Evolutionary conservation across 208 protist species (phyloP), one percentile per base, ranked within the genome.

Genomic region (Trypanosoma brucei): DNA sequence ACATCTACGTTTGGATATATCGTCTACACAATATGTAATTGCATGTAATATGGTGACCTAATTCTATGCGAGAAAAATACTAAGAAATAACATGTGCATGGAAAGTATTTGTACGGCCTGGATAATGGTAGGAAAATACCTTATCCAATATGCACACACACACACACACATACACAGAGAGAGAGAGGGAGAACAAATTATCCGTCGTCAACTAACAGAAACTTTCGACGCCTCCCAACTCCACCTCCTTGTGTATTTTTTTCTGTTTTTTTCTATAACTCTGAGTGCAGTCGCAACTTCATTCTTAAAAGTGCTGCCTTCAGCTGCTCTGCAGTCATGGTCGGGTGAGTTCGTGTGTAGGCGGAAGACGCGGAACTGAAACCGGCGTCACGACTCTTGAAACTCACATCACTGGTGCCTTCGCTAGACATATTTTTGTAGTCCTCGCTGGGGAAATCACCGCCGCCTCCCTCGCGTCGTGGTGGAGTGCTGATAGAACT

Each of bases 291-390:
- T 36, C 84, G 78, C 50, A 76, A 73, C 52, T 77, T 80, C 72
- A 91, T 70, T 7, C 70, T 62, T 36, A 87, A 63, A 9, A 91
- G 57, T 0, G 84, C 84, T 2, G 82, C 39, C 57, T 80, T 83
- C 45, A 91, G 72, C 65, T 91, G 84, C 59, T 85, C 84, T 14
- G 81, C 78, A 31, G 81, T 87, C 81, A 91, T 84, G 3, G 71
- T 81, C 3, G 84, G 84, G 40, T 79, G 65, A 35, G 66, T 38
- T 7, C 44, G 51, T n/a, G 53, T 63, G 13, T 58, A 59, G 8
- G 34, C 31, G 33, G 66, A 64, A 3, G 68, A 66, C 2, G 55
- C 1, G 13, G 61, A 77, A 36, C 52, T 60, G 38, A 58, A 9
- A 42, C 55, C 57, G 52, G n/a, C 34, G 64, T 56, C 64, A 39